Percentiles rank a stretch among this genome's conserved stretches.
Conservation (phyloP, 768 basidiomycete species). For the Russula sp. region DNA sequence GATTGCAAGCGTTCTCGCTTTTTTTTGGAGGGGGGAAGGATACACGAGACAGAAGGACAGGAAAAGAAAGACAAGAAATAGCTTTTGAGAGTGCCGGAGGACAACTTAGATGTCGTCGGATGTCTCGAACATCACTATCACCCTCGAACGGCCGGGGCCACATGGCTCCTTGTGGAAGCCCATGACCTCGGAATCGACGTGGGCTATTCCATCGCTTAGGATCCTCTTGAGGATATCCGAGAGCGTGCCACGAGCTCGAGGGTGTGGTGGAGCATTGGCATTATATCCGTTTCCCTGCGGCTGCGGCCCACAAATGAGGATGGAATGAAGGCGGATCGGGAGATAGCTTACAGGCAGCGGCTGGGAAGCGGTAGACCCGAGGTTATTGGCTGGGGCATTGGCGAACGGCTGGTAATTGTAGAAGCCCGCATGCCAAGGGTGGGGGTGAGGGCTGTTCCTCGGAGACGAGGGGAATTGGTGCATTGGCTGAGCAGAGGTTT, state of each 20-base stretch:
- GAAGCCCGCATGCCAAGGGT: not conserved
- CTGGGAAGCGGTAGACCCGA: not conserved
- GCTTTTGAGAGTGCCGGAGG: not conserved
- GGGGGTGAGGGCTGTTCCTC: not conserved
- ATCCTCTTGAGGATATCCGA: not conserved
- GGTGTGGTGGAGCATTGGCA: not conserved
- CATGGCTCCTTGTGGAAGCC: not conserved
- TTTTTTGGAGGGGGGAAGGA: not conserved
- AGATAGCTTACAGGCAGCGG: not conserved
- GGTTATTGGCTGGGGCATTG: not conserved
- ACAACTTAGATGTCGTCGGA: not conserved
- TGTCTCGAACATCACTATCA: not conserved
- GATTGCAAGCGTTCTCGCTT: not conserved
- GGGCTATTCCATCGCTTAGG: not conserved
- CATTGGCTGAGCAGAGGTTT: not conserved
- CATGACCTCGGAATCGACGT: not conserved
- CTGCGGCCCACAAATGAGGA: not conserved
- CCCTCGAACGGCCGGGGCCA: not conserved
- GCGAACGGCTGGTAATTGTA: not conserved
- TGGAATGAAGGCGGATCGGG: not conserved
- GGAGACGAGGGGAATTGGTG: not conserved
- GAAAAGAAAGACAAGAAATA: not conserved
- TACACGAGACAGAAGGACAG: not conserved
- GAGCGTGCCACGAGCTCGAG: not conserved
- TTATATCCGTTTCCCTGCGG: not conserved